Base-by-base conservation (phyloP, 768 basidiomycete species). In the Boletus reticulatus region DNA sequence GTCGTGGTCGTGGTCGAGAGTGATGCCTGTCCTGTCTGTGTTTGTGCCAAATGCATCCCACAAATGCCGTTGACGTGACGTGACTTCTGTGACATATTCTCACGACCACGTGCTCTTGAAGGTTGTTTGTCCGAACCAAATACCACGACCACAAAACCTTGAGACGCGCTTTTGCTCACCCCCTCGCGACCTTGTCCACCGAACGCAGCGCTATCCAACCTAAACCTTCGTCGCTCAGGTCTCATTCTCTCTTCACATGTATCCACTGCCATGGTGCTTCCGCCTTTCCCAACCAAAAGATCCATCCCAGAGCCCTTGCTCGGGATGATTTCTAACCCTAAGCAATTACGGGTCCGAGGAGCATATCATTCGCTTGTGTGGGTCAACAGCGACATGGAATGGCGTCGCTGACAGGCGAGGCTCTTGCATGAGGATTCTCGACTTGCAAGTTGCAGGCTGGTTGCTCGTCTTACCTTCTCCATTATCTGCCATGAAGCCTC, bases 241-340 rank as follows among this genome's bases (percentile, higher is more conserved):
- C 62, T 75, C 72, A 72, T 69, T 71, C 67, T 58, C 43, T 50
- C 52, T 62, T 57, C 58, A 10, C 38, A 53, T 58, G 60, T 61
- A 52, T 53, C 62, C 56, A 57, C 64, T 64, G 61, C 73, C 76
- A 68, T 59, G 54, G 57, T 62, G 55, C 61, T 58, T 50, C 65
- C 62, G 62, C 67, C 69, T 58, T 57, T 74, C 72, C 67, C 73
- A 79, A 77, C 80, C 80, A 82, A 77, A 80, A 79, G 71, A 69
- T 77, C 74, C 77, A 72, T 77, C 76, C 75, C 67, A 68, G 62
- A 66, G 46, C 37, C n/a, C 34, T 12, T 22, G 13, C 65, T 48
- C 29, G 62, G 66, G 72, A 79, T 79, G 80, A 71, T 70, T 75
- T 79, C 80, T 84, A 84, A 84, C 83, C 83, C 81, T 84, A 84